phyloP scores from a whole-genome alignment of 305 asterid species.

The Fraxinus dipetala region DNA sequence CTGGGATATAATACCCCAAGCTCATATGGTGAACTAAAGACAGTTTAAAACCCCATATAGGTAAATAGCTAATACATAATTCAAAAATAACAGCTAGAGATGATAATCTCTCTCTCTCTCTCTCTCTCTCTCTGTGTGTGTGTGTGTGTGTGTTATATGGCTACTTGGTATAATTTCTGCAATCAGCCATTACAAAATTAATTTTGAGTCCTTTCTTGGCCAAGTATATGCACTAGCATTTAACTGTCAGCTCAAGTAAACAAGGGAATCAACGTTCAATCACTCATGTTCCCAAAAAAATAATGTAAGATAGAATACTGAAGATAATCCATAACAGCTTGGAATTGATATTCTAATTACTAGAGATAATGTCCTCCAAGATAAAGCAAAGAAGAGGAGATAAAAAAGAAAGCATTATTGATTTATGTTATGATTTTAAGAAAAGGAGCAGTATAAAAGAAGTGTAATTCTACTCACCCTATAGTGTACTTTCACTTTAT shows the following conservation, averaged over 20 bases:
- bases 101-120: not conserved
- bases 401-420: not conserved
- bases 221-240: conserved; percentile 27
- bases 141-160: not conserved
- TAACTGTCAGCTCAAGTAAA: conserved; percentile 22
- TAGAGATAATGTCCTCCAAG: not conserved
- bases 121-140: too few species aligned
- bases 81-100: not conserved
- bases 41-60: not conserved
- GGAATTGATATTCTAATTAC: not conserved
- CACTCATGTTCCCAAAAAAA: not conserved
- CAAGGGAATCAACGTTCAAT: not conserved
- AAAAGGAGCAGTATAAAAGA: conserved; percentile 2
- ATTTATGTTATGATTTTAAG: not conserved
- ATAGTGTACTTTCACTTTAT: conserved; percentile 78
- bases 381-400: conserved; percentile 9
- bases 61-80: not conserved
- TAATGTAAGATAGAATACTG: not conserved
- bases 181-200: not conserved
- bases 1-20: not conserved
- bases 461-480: conserved; percentile 51
- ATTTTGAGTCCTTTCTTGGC: not conserved
- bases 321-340: not conserved
- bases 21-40: not conserved
- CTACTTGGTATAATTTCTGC: not conserved